A percentile compares a stretch with the other conserved stretches of the same genome.
Conservation (phyloP, 129 eudicot genomes). For the Pittosporum tobira region DNA sequence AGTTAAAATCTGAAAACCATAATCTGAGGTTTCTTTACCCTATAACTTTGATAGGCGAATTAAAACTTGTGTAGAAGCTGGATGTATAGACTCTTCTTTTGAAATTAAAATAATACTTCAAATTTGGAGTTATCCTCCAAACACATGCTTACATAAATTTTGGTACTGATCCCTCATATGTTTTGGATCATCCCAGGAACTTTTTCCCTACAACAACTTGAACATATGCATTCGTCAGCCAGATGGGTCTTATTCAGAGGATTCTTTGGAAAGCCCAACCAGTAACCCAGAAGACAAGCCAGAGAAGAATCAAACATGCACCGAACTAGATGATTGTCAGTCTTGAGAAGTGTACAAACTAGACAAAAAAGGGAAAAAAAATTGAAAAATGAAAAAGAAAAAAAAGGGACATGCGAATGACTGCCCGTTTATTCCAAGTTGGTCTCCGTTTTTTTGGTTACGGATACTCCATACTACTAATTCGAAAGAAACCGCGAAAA, state of each 20-base stretch:
- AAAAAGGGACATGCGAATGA: neutral
- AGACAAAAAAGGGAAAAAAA: too few relatives aligned
- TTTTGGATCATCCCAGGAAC: conserved; percentile 36
- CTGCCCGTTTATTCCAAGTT: neutral
- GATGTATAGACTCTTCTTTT: too few relatives aligned
- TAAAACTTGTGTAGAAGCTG: too few relatives aligned
- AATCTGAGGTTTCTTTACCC: too few relatives aligned
- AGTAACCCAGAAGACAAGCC: conserved; percentile 38
- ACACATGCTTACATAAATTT: neutral
- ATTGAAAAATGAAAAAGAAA: too few relatives aligned
- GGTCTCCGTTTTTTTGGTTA: conserved; percentile 17
- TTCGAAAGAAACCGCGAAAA: neutral
- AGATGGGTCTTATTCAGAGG: conserved; percentile 74
- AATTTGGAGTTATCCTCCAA: too few relatives aligned
- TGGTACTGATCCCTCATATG: conserved; percentile 8
- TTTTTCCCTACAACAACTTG: conserved; percentile 56
- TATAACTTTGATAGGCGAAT: too few relatives aligned
- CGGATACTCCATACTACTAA: conserved; percentile 9
- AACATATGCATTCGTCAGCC: conserved; percentile 81
- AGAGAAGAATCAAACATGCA: neutral
- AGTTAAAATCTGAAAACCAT: too few relatives aligned
- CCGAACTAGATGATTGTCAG: conserved; percentile 10
- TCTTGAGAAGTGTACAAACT: conserved; percentile 7
- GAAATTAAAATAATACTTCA: too few relatives aligned
- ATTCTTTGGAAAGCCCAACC: conserved; percentile 57